A percentile compares a stretch with the other conserved stretches of the same genome.
Conservation (phyloP, 805 yeast species). For the Candida coleopterorum region DNA sequence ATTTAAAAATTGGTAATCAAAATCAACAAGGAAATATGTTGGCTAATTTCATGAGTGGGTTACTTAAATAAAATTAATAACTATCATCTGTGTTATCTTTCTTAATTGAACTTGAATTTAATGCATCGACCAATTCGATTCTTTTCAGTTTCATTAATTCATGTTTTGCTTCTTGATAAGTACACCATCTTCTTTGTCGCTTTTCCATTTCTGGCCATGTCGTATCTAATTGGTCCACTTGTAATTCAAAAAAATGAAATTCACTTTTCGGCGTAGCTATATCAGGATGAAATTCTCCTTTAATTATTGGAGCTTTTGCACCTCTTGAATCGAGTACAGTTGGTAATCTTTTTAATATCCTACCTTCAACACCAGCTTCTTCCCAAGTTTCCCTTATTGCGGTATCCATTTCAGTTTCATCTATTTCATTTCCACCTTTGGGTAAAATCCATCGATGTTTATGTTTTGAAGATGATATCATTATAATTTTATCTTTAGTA, state of each 20-base stretch:
- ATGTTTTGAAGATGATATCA: slow-evolving; percentile 73
- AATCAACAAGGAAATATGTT: slow-evolving; percentile 39
- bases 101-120: slow-evolving; percentile 49
- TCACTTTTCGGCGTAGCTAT: slow-evolving; percentile 68
- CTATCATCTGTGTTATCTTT: slow-evolving; percentile 25
- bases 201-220: slow-evolving; percentile 71
- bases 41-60: slow-evolving; percentile 62
- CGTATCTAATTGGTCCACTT: slow-evolving; percentile 47
- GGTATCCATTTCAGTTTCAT: slow-evolving; percentile 54
- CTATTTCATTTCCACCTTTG: slow-evolving; percentile 91
- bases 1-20: slow-evolving; percentile 42
- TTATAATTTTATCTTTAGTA: slow-evolving; percentile 57
- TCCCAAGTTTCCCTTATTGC: slow-evolving; percentile 96
- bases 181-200: slow-evolving; percentile 73
- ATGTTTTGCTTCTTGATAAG: slow-evolving; percentile 59
- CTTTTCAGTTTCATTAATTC: slow-evolving; percentile 54
- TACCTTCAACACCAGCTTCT: slow-evolving; percentile 87
- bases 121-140: slow-evolving; percentile 62
- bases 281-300: slow-evolving; percentile 28
- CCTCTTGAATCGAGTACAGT: slow-evolving; percentile 55
- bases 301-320: slow-evolving; percentile 31
- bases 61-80: slow-evolving; percentile 22
- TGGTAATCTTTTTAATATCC: slow-evolving; percentile 52
- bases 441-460: slow-evolving; percentile 82
- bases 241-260: slow-evolving; percentile 82